Evolutionary conservation across 192 early-diverging fungal species (phyloP).

Genomic region (Coemansia sp.): DNA sequence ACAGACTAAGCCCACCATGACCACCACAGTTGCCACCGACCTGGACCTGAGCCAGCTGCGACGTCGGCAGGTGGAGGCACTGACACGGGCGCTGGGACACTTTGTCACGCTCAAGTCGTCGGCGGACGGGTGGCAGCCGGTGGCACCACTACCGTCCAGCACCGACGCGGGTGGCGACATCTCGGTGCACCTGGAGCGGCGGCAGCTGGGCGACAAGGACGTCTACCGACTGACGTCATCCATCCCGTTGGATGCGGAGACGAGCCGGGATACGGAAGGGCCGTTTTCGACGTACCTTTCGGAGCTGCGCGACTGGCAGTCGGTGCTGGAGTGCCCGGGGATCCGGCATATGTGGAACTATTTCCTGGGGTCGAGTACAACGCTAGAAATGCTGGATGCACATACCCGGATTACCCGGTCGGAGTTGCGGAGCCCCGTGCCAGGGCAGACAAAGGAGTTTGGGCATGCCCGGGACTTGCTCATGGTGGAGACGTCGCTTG

Average conservation of each 20-base stretch:
- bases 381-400: constrained; percentile 43
- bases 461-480: constrained; percentile 35
- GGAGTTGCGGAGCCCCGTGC: constrained; percentile 28
- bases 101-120: constrained; percentile 44
- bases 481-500: constrained; percentile 48
- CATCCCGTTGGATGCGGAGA: constrained; percentile 31
- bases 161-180: constrained; percentile 32
- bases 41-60: constrained; percentile 39
- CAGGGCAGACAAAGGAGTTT: constrained; percentile 28
- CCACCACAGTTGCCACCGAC: constrained; percentile 14
- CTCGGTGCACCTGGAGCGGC: constrained; percentile 24
- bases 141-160: constrained; percentile 1
- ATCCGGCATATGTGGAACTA: constrained; percentile 47
- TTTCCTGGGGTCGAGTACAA: constrained; percentile 20
- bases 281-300: constrained; percentile 32
- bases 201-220: neutral
- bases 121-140: constrained; percentile 33
- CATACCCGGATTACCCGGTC: constrained; percentile 36
- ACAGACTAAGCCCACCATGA: neutral
- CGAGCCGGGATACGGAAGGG: constrained; percentile 31
- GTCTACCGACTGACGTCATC: constrained; percentile 41
- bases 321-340: constrained; percentile 41
- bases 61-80: constrained; percentile 35
- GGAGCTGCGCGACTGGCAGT: constrained; percentile 50
- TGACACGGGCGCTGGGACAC: constrained; percentile 33